Evolutionary conservation across 352 stramenopile genomes (phyloP).

Genomic region (Globisporangium parvum): DNA sequence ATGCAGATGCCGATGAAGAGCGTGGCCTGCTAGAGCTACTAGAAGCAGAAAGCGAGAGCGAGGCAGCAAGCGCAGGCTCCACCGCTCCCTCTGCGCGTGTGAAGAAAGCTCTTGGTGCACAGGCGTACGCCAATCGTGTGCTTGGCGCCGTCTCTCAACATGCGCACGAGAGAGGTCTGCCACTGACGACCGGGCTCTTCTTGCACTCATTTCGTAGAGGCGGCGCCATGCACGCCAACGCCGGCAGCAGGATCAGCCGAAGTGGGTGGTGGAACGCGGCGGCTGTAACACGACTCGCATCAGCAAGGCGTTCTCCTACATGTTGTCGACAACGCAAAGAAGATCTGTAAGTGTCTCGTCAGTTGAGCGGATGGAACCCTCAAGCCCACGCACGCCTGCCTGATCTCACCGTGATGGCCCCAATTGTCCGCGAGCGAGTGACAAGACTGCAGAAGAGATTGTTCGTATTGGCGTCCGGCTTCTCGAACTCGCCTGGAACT

Average conservation of each 20-base stretch:
- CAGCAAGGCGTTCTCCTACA: conserved; percentile 14
- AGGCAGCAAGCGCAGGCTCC: neutral
- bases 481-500: too few species aligned
- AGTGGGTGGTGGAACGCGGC: conserved; percentile 9
- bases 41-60: neutral
- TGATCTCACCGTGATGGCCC: too few species aligned
- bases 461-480: too few species aligned
- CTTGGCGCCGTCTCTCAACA: neutral
- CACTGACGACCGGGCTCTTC: conserved; percentile 2
- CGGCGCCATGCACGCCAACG: conserved; percentile 12
- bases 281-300: conserved; percentile 2
- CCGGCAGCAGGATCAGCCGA: neutral
- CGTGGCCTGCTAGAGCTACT: conserved; percentile 11
- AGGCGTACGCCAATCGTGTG: conserved; percentile 14
- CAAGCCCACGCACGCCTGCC: too few species aligned
- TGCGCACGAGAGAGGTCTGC: neutral
- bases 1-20: conserved; percentile 1
- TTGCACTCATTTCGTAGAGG: conserved; percentile 9
- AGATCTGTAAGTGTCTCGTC: too few species aligned
- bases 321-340: conserved; percentile 8
- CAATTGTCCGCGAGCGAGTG: too few species aligned
- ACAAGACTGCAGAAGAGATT: too few species aligned
- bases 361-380: too few species aligned
- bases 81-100: too few species aligned
- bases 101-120: conserved; percentile 1